phyloP scores from a whole-genome alignment of 1,139 yeast genomes.

The Scheffersomyces titani region DNA sequence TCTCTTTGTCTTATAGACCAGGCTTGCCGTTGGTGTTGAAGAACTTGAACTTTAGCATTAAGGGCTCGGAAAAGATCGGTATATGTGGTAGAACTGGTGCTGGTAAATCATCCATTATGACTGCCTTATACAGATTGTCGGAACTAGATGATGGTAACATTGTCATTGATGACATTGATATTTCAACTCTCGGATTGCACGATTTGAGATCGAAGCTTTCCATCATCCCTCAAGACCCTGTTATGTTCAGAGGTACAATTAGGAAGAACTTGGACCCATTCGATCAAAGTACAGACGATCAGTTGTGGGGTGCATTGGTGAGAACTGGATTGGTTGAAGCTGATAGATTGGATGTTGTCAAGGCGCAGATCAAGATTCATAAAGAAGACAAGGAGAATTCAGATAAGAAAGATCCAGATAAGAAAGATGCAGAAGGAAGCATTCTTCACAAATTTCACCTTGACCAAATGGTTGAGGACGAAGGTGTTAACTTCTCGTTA shows the following conservation, averaged over 20 bases:
- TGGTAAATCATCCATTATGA: slow-evolving; percentile 68
- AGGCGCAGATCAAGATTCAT: slow-evolving; percentile 6
- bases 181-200: slow-evolving; percentile 29
- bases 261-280: slow-evolving; percentile 17
- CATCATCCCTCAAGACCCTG: slow-evolving; percentile 24
- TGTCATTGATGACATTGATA: slow-evolving; percentile 59
- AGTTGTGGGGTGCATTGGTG: slow-evolving; percentile 36
- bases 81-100: slow-evolving; percentile 81
- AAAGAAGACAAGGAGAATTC: slow-evolving; percentile 3
- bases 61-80: slow-evolving; percentile 64
- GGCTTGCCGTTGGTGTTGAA: slow-evolving; percentile 72
- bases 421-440: neutral
- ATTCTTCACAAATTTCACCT: slow-evolving; percentile 28
- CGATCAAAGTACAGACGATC: slow-evolving; percentile 29
- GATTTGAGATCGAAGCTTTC: slow-evolving; percentile 17
- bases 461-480: slow-evolving; percentile 41
- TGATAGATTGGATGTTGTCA: slow-evolving; percentile 8
- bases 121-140: slow-evolving; percentile 58
- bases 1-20: slow-evolving; percentile 66
- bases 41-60: slow-evolving; percentile 43
- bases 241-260: slow-evolving; percentile 18
- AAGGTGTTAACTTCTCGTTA: slow-evolving; percentile 40
- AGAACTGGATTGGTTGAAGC: slow-evolving; percentile 32
- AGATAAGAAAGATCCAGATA: slow-evolving; percentile 1
- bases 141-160: slow-evolving; percentile 55